Base-by-base conservation (phyloP, 805 yeast genomes). In the Scheffersomyces lignosus region DNA sequence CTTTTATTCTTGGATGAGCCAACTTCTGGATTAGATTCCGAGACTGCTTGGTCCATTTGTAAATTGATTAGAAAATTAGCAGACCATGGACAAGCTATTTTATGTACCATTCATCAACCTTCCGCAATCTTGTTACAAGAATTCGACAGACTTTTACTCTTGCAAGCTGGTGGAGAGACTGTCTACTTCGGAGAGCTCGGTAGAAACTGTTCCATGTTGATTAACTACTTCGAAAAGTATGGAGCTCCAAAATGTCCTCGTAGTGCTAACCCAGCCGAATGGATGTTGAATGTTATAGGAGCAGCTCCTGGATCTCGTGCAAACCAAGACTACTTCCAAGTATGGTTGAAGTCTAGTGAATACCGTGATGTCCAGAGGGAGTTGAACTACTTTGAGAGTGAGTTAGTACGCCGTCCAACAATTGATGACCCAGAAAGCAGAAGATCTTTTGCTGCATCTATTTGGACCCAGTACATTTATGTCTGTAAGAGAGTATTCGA, bases 141-240 rank as follows among this genome's bases (percentile, higher is more conserved):
- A 51, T 85, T 87, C 56, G 95, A 87, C 54, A 72, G 88, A 48
- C 67, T 87, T 45, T 66, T 85, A 45, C 79, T 85, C 51, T 67
- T 84, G 56, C 81, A 80, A 36, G 71, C 64, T 37, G 90, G 90
- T 53, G 91, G 90, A 56, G 61, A 75, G 51, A 81, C 89, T 7
- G 85, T 81, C 25, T 84, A 83, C 61, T 83, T 83, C 57, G 91
- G 90, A 43, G 85, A 81, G 33, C 64, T 81, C 42, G 90, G 91
- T 37, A 59, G 71, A 25, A 74, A 80, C 48, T 80, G 78, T 49
- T 53, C 58, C 29, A 70, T 77, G 3, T 68, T 83, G 66, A 81
- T 82, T 39, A 61, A 75, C 34, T 83, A 83, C 54, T 83, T 84
- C 51, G 88, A 83, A 57, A 55, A 58, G 4, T 60, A 82, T 45